Base-by-base conservation (phyloP, 192 early-diverging fungal species). In the Linnemannia zychae region DNA sequence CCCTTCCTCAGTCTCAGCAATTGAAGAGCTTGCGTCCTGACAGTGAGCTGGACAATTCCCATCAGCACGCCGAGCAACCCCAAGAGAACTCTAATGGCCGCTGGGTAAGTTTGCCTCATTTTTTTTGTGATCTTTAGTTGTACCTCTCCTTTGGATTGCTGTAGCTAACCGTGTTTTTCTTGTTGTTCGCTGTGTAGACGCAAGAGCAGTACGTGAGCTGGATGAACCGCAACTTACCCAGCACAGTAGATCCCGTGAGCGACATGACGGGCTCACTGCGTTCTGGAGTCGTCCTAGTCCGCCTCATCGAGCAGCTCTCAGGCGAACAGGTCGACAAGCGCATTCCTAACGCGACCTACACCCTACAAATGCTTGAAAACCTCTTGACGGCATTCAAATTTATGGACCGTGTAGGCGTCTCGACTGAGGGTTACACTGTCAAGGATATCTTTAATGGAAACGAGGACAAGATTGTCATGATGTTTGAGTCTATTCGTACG, bases 331-430 rank as follows among this genome's bases (percentile, higher is more conserved):
- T 91, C 15, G 83, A 85, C 33, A 84, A 88, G 68, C 77, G 89
- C 16, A 83, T 88, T n/a, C 89, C 87, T 15, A 75, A 81, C 47
- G 88, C 88, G 65, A 87, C 87, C n/a, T 87, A 88, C 67, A 91
- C 88, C 44, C 83, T 91, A 22, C 85, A 84, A 66, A 88, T 91
- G 88, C 77, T 91, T 15, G 90, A 91, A 74, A 90, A 88, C 36
- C 77, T 91, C 60, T 79, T 90, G 47, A 88, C 90, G 1, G 90
- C 89, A 0, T 90, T 91, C 77, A 91, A 91, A 65, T 91, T 91
- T 33, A 91, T 91, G 90, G 90, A 89, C 40, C 76, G 89, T 1
- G 90, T 90, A 47, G 90, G 90, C 9, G 84, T 91, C 48, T 82
- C 86, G n/a, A 88, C 90, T 0, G 89, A 90, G 34, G 90, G 90